Evolutionary conservation across 106 monocot genomes (phyloP).

Genomic region (Vanilla planifolia): DNA sequence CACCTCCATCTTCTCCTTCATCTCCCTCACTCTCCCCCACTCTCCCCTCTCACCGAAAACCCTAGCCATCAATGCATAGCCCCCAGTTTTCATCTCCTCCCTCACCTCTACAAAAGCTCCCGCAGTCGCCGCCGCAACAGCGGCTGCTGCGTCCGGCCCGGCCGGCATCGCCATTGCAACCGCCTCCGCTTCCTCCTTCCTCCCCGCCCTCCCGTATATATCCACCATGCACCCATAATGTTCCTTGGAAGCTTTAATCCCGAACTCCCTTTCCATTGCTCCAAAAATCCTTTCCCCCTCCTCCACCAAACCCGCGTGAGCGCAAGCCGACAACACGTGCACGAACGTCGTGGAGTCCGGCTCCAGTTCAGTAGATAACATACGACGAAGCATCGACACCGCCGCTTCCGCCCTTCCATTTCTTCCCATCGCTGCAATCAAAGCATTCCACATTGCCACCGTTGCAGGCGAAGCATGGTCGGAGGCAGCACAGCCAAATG

Average conservation of each 20-base stretch:
- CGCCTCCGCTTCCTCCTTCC: constrained; percentile 2
- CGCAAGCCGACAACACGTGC: constrained; percentile 18
- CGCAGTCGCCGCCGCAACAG: constrained; percentile 8
- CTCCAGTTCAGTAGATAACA: neutral
- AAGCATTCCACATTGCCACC: constrained; percentile 14
- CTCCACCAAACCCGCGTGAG: constrained; percentile 15
- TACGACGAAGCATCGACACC: neutral
- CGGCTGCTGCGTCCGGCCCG: constrained; percentile 2
- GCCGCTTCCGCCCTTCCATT: constrained; percentile 7
- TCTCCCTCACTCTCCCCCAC: constrained; percentile 21
- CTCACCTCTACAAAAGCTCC: constrained; percentile 8
- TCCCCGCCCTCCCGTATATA: constrained; percentile 18
- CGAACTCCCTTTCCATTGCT: constrained; percentile 15
- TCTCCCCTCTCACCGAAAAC: constrained; percentile 17
- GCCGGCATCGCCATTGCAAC: constrained; percentile 15
- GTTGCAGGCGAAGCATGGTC: neutral
- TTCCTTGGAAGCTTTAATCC: constrained; percentile 1
- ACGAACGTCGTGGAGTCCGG: constrained; percentile 18
- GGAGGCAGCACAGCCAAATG: neutral
- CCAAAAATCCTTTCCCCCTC: constrained; percentile 15
- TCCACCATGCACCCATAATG: constrained; percentile 28
- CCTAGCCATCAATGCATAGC: constrained; percentile 17
- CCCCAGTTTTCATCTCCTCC: constrained; percentile 2
- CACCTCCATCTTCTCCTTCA: constrained; percentile 22
- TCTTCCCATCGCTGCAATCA: constrained; percentile 12